These are phyloP conservation scores for Sarocladium kiliense DNA, from an alignment of 2,329 filamentous ascomycete genomes.

Conservation along the genomic window DNA sequence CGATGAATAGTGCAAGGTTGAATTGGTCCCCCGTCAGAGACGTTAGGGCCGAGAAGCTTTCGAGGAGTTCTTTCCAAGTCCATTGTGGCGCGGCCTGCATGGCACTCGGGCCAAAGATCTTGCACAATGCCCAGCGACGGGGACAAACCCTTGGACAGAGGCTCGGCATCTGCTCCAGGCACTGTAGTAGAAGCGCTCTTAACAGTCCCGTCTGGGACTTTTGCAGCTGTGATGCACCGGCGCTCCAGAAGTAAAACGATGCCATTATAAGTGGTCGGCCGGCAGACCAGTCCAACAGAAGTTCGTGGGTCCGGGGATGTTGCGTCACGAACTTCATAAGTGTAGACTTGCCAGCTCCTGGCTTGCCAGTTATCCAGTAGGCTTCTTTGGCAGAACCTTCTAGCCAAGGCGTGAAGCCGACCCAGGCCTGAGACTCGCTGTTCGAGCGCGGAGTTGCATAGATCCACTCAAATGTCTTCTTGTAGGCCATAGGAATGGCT, in stretches of 20 bases:
- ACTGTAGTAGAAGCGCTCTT: conserved; percentile 14
- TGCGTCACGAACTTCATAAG: conserved; percentile 37
- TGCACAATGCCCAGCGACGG: background rate
- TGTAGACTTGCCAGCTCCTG: conserved; percentile 41
- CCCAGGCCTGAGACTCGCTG: background rate
- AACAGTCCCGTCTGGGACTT: conserved; percentile 35
- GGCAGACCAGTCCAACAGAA: conserved; percentile 28
- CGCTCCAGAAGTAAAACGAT: conserved; percentile 36
- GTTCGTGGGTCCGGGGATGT: conserved; percentile 17
- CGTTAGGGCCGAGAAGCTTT: background rate
- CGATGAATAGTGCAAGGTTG: conserved; percentile 13
- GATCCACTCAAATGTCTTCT: conserved; percentile 10
- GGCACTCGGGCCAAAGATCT: background rate
- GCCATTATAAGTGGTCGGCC: conserved; percentile 22
- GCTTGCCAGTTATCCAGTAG: conserved; percentile 37
- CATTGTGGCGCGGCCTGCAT: background rate
- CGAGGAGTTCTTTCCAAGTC: background rate
- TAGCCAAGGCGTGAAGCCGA: conserved; percentile 15
- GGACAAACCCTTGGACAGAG: conserved; percentile 1
- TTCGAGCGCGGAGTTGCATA: background rate
- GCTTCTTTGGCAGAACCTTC: conserved; percentile 16
- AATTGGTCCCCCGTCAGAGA: background rate
- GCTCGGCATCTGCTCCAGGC: background rate
- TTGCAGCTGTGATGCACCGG: conserved; percentile 29
- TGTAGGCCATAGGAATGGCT: conserved; percentile 10